These are phyloP conservation scores for Monosporozyma aquatica DNA, from an alignment of 805 yeast genomes.

Conservation along the genomic window DNA sequence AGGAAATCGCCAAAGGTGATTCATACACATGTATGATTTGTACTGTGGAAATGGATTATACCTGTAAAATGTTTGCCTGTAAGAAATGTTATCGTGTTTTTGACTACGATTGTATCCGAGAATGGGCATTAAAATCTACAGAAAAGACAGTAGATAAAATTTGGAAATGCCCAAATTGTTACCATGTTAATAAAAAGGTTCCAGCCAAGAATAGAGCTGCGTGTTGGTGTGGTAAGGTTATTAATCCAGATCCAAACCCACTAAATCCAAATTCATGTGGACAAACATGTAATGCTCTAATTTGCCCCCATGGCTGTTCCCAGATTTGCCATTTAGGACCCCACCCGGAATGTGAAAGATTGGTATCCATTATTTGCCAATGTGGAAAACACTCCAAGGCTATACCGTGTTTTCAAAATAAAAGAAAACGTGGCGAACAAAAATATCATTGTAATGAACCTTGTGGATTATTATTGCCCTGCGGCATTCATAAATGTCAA, in stretches of 20 bases:
- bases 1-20: conserved; percentile 38
- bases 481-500: conserved; percentile 61
- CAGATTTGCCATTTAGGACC: conserved; percentile 83
- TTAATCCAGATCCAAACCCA: conserved; percentile 52
- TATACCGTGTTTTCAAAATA: conserved; percentile 60
- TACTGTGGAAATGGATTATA: conserved; percentile 65
- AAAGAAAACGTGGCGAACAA: conserved; percentile 45
- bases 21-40: conserved; percentile 80
- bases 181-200: conserved; percentile 41
- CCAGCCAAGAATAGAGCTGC: conserved; percentile 37
- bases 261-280: conserved; percentile 83
- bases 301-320: conserved; percentile 68
- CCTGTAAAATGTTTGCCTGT: conserved; percentile 73
- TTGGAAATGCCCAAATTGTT: conserved; percentile 81
- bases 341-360: conserved; percentile 71
- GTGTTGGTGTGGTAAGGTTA: conserved; percentile 85
- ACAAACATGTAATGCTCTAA: conserved; percentile 57
- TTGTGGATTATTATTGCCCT: conserved; percentile 58
- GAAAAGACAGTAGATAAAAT: conserved; percentile 48
- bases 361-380: conserved; percentile 56
- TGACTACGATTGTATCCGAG: conserved; percentile 73
- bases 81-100: conserved; percentile 69
- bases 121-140: conserved; percentile 78
- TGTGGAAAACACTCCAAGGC: conserved; percentile 67
- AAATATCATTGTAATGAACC: conserved; percentile 39